Percentiles rank a stretch among this genome's conserved stretches.
phyloP scores from a whole-genome alignment of 768 basidiomycete species.

The Boletus reticulatus region DNA sequence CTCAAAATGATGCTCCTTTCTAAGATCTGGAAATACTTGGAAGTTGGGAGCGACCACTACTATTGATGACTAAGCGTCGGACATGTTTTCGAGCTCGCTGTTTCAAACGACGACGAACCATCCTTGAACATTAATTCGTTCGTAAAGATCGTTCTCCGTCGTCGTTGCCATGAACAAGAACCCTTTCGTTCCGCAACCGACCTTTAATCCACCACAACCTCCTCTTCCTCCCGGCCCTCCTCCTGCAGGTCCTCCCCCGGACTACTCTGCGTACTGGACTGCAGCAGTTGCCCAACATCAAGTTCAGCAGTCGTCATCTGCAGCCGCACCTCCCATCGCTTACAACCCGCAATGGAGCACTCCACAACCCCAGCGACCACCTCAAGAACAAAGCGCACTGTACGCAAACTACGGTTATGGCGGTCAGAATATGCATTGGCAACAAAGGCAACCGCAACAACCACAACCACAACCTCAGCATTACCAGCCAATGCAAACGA shows the following conservation, averaged over 20 bases:
- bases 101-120: constrained; percentile 22
- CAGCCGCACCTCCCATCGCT: constrained; percentile 39
- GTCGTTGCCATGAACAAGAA: constrained; percentile 73
- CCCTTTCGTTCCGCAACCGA: constrained; percentile 70
- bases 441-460: constrained; percentile 64
- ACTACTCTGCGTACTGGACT: constrained; percentile 80
- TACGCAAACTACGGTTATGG: constrained; percentile 95
- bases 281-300: constrained; percentile 53
- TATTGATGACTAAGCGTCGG: constrained; percentile 26
- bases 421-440: constrained; percentile 58
- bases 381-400: constrained; percentile 77
- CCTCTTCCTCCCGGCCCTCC: constrained; percentile 81
- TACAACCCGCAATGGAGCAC: constrained; percentile 69
- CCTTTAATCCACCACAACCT: constrained; percentile 69
- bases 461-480: constrained; percentile 47
- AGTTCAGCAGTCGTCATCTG: constrained; percentile 26
- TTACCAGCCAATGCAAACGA: constrained; percentile 46
- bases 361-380: constrained; percentile 62
- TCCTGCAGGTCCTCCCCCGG: constrained; percentile 67
- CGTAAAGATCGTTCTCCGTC: constrained; percentile 1
- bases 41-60: too few species aligned
- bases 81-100: constrained; percentile 17
- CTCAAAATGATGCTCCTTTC: too few species aligned
- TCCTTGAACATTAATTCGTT: constrained; percentile 14
- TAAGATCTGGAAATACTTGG: too few species aligned